A percentile compares a stretch with the other conserved stretches of the same genome.
Evolutionary conservation across 768 basidiomycete species (phyloP).

Genomic region (Roridomyces roridus): DNA sequence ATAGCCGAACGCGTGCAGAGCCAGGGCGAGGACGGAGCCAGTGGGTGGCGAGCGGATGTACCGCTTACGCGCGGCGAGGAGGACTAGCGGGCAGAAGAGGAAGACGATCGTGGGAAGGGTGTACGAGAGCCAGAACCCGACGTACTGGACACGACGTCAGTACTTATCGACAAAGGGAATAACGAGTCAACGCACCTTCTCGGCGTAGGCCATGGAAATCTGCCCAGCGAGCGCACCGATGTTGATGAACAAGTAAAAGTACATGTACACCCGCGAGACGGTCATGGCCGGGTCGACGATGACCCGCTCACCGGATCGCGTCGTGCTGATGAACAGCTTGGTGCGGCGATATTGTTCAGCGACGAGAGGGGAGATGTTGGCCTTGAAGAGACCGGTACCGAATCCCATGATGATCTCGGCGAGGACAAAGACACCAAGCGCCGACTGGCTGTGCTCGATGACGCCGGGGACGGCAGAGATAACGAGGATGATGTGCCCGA

Average conservation of each 20-base stretch:
- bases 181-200: constrained; percentile 49
- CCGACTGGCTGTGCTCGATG: constrained; percentile 50
- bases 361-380: constrained; percentile 78
- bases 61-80: constrained; percentile 57
- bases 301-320: constrained; percentile 67
- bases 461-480: constrained; percentile 68
- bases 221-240: constrained; percentile 53
- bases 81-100: constrained; percentile 64
- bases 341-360: constrained; percentile 76
- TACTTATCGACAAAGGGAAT: too few species aligned
- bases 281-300: constrained; percentile 78
- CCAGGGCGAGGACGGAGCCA: constrained; percentile 65
- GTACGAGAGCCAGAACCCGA: constrained; percentile 72
- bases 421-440: constrained; percentile 59
- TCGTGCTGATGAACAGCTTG: constrained; percentile 55
- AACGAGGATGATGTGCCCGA: constrained; percentile 73
- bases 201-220: constrained; percentile 52
- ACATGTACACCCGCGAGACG: constrained; percentile 74
- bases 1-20: constrained; percentile 51
- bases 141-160: constrained; percentile 43
- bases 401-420: constrained; percentile 68
- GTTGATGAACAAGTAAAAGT: constrained; percentile 64
- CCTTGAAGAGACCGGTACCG: constrained; percentile 74
- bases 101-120: constrained; percentile 70
- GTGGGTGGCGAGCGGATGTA: constrained; percentile 64